Percentiles rank a stretch among this genome's conserved stretches.
Conservation (phyloP, 225 moss, liverwort and hornwort species). For the Ulota crispa region DNA sequence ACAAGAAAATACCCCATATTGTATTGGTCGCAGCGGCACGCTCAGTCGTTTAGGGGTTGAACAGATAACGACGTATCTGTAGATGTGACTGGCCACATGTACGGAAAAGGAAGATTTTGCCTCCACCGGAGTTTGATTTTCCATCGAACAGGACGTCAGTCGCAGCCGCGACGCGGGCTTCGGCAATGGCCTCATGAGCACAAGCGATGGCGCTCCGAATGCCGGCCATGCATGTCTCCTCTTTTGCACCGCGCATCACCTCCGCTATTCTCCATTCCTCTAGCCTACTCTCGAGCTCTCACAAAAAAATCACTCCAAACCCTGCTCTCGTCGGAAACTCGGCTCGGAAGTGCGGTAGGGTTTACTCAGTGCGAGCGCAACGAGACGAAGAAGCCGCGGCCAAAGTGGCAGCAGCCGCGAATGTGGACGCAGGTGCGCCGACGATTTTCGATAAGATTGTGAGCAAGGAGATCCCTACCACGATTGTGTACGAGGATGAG, state of each 20-base stretch:
- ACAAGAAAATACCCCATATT: too few relatives aligned
- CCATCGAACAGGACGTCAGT: not conserved
- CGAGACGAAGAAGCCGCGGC: conserved; percentile 66
- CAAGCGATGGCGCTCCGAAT: conserved; percentile 39
- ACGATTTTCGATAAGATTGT: conserved; percentile 85
- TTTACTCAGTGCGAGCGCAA: conserved; percentile 43
- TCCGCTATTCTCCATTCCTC: conserved; percentile 20
- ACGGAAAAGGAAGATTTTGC: not conserved
- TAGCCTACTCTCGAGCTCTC: not conserved
- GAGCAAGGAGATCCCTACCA: conserved; percentile 61
- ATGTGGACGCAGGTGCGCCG: conserved; percentile 43
- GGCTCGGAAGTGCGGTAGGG: not conserved
- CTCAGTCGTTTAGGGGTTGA: too few relatives aligned
- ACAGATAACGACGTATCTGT: not conserved
- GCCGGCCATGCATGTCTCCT: conserved; percentile 26
- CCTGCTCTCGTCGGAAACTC: not conserved
- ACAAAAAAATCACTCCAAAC: not conserved
- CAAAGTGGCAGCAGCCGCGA: conserved; percentile 50
- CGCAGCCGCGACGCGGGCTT: not conserved
- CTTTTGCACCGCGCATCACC: conserved; percentile 26
- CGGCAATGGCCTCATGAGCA: conserved; percentile 21
- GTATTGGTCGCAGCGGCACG: too few relatives aligned
- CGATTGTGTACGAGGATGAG: conserved; percentile 74
- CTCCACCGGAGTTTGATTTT: not conserved
- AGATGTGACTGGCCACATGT: not conserved